These are phyloP conservation scores for Euphorbia peplus DNA, from an alignment of 345 rosid species.

Conservation along the genomic window DNA sequence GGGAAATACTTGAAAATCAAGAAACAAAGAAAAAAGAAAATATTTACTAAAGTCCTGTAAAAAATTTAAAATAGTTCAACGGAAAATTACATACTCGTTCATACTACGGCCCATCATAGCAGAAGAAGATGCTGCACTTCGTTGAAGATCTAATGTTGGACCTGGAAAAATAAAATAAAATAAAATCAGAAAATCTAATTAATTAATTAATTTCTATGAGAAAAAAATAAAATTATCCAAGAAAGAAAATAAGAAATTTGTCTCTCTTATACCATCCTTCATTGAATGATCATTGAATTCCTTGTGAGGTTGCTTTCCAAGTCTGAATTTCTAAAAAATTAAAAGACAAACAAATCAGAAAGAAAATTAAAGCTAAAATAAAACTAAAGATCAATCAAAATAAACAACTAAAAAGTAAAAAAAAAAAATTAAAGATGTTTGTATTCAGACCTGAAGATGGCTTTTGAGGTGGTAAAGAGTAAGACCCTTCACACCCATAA, in stretches of 20 bases:
- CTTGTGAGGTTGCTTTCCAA: constrained; percentile 99
- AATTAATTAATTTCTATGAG: not conserved
- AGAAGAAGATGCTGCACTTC: constrained; percentile 83
- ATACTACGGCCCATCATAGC: constrained; percentile 83
- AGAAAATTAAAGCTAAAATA: not conserved
- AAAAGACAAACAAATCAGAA: not conserved
- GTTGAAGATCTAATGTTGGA: constrained; percentile 78
- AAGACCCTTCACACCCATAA: constrained; percentile 99
- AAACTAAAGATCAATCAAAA: not conserved
- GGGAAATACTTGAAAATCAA: not conserved
- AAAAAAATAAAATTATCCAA: not conserved
- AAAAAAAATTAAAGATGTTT: constrained; percentile 17
- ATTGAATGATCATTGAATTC: constrained; percentile 92
- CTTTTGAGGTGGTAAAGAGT: constrained; percentile 99
- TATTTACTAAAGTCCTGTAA: not conserved
- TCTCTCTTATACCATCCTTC: constrained; percentile 77
- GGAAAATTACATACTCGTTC: constrained; percentile 68
- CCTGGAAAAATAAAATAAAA: constrained; percentile 26
- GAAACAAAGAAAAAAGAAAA: not conserved
- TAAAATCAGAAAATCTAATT: not conserved
- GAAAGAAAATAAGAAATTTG: constrained; percentile 6
- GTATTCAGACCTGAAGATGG: constrained; percentile 93
- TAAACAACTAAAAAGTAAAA: not conserved
- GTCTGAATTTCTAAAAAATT: constrained; percentile 76
- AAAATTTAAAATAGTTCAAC: too few species aligned